Evolutionary conservation across 306 rosid genomes (phyloP).

Genomic region (Quercus cerris): DNA sequence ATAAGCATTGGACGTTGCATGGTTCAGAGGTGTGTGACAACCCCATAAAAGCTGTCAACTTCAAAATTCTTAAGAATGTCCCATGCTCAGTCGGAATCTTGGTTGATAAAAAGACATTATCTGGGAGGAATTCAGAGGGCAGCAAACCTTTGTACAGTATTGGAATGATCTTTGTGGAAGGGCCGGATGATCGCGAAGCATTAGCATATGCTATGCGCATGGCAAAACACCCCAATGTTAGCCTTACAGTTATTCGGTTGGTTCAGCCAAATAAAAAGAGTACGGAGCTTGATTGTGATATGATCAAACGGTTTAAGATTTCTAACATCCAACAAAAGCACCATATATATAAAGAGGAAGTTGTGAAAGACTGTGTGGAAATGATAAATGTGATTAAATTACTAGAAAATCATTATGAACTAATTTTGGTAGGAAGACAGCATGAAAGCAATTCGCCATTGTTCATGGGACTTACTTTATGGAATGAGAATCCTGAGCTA

Average conservation of each 20-base stretch:
- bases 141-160: conserved; percentile 15
- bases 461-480: conserved; percentile 43
- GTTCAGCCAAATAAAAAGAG: background rate
- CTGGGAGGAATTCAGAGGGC: background rate
- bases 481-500: conserved; percentile 66
- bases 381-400: conserved; percentile 34
- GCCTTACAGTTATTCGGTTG: conserved; percentile 30
- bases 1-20: conserved; percentile 15
- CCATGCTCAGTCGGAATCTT: conserved; percentile 62
- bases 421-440: conserved; percentile 53
- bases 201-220: conserved; percentile 43
- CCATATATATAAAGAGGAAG: conserved; percentile 35
- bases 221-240: conserved; percentile 29
- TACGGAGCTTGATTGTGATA: conserved; percentile 16
- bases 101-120: conserved; percentile 33
- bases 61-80: conserved; percentile 37
- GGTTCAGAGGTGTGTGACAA: background rate
- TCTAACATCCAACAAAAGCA: conserved; percentile 7
- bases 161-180: conserved; percentile 46
- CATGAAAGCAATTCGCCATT: conserved; percentile 32
- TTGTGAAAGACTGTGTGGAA: conserved; percentile 36
- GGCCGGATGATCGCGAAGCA: conserved; percentile 68
- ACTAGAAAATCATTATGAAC: conserved; percentile 34
- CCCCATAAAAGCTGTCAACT: conserved; percentile 40
- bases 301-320: conserved; percentile 30